A percentile compares a stretch with the other conserved stretches of the same genome.
These are phyloP conservation scores for Auricularia sp. DNA, from an alignment of 768 basidiomycete genomes.

Conservation along the genomic window DNA sequence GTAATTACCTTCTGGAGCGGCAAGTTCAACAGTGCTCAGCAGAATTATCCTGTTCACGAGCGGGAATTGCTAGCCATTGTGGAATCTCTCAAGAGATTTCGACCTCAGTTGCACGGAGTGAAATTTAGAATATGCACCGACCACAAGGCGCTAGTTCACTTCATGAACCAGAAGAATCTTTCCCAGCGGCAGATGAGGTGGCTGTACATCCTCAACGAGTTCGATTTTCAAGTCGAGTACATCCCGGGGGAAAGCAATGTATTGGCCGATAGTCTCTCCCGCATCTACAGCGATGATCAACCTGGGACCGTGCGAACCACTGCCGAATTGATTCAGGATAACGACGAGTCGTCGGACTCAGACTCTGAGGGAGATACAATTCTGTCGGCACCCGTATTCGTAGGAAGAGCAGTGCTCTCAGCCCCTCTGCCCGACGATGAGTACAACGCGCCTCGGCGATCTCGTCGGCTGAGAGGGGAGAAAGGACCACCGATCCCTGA, in stretches of 20 bases:
- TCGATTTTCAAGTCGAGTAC: conserved; percentile 22
- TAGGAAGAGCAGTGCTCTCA: background rate
- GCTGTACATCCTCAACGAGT: conserved; percentile 25
- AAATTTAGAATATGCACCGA: conserved; percentile 24
- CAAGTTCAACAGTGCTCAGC: conserved; percentile 4
- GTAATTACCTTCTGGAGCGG: conserved; percentile 1
- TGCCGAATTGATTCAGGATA: background rate
- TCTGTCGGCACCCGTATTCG: background rate
- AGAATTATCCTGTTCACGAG: conserved; percentile 30
- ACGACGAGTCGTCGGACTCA: background rate
- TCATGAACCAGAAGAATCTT: conserved; percentile 25
- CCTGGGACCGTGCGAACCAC: conserved; percentile 3
- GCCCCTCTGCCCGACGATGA: background rate
- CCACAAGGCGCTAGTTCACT: conserved; percentile 21
- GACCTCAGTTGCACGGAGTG: conserved; percentile 15
- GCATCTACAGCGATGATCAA: conserved; percentile 9
- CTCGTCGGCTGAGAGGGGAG: background rate
- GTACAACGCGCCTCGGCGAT: too few relatives aligned
- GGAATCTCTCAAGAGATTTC: conserved; percentile 19
- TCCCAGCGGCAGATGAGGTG: conserved; percentile 27
- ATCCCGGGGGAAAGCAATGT: conserved; percentile 24
- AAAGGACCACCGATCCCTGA: too few relatives aligned
- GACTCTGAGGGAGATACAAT: background rate
- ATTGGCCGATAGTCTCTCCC: conserved; percentile 19
- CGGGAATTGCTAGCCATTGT: conserved; percentile 33